Evolutionary conservation across 257 asterid species (phyloP).

Genomic region (Plectranthus barbatus): DNA sequence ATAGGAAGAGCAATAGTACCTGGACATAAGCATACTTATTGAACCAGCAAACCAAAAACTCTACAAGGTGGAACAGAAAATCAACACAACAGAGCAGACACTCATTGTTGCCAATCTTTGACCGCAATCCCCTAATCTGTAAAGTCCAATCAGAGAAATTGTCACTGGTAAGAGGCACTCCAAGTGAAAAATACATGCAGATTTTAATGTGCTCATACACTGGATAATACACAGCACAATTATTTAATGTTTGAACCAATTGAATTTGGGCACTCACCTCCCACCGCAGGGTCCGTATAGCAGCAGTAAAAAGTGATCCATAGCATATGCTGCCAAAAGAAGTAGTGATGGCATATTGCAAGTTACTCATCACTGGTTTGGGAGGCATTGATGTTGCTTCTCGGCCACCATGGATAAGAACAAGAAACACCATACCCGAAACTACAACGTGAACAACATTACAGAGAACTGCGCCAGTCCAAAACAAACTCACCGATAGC

Average conservation of each 20-base stretch:
- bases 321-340: constrained; percentile 98
- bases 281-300: constrained; percentile 91
- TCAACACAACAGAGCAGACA: constrained; percentile 96
- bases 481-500: constrained; percentile 79
- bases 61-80: constrained; percentile 85
- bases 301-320: constrained; percentile 97
- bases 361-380: constrained; percentile 54
- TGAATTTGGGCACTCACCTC: constrained; percentile 44
- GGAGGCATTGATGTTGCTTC: constrained; percentile 86
- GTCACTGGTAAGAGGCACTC: constrained; percentile 7
- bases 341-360: constrained; percentile 72
- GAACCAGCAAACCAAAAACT: constrained; percentile 92
- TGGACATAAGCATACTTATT: constrained; percentile 96
- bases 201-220: background rate
- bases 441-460: constrained; percentile 83
- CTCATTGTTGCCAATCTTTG: constrained; percentile 92
- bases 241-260: background rate
- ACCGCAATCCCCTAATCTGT: constrained; percentile 96
- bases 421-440: constrained; percentile 90
- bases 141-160: constrained; percentile 9
- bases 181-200: background rate
- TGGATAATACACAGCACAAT: background rate
- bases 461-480: constrained; percentile 98
- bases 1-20: constrained; percentile 34
- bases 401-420: constrained; percentile 77